Conservation (phyloP, 2,329 filamentous ascomycete genomes). For the Colletotrichum lupini region DNA sequence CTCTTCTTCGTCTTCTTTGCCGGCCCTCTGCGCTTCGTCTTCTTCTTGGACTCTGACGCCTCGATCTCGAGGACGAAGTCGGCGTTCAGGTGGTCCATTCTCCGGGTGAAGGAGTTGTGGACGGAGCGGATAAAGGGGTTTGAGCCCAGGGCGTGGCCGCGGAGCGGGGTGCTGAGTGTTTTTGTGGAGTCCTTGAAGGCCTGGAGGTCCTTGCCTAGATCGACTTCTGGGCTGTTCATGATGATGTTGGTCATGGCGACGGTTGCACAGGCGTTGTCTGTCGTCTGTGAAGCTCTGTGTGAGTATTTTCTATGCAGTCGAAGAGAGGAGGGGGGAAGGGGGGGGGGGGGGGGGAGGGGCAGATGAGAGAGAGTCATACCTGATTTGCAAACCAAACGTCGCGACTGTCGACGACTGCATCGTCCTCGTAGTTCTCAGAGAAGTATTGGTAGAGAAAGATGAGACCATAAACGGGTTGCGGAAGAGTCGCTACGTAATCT, state of each 20-base stretch:
- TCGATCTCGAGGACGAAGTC: constrained; percentile 74
- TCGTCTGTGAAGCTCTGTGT: constrained; percentile 64
- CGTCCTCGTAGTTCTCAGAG: constrained; percentile 64
- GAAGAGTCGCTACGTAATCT: constrained; percentile 69
- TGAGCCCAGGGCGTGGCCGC: constrained; percentile 79
- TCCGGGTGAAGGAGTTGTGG: constrained; percentile 88
- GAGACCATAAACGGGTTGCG: constrained; percentile 85
- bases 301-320: background rate
- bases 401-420: constrained; percentile 57
- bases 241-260: constrained; percentile 92
- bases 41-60: constrained; percentile 52
- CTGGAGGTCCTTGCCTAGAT: constrained; percentile 76
- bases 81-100: constrained; percentile 79
- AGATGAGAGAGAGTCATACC: constrained; percentile 52
- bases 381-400: constrained; percentile 96
- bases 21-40: constrained; percentile 45
- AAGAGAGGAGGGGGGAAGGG: no score
- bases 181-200: constrained; percentile 80
- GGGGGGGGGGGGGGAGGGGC: background rate
- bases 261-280: constrained; percentile 89
- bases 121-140: constrained; percentile 82
- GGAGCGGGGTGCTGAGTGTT: constrained; percentile 74
- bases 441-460: constrained; percentile 86
- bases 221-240: constrained; percentile 79
- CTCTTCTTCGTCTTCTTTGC: constrained; percentile 52